Evolutionary conservation across 768 basidiomycete species (phyloP).

Genomic region (Psilocybe azurescens): DNA sequence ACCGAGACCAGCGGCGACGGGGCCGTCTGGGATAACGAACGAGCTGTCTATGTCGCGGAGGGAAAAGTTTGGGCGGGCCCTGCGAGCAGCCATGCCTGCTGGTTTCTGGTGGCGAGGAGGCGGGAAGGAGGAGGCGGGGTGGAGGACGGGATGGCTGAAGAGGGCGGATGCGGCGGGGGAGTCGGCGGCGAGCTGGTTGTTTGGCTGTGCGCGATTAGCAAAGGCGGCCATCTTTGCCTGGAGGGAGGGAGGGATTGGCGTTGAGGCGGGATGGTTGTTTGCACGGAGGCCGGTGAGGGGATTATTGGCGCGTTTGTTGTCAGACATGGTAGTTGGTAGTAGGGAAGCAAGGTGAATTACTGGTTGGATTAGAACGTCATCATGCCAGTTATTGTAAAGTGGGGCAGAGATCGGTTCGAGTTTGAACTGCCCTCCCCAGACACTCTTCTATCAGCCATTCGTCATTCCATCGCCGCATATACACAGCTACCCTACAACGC

Average conservation of each 20-base stretch:
- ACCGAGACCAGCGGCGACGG: constrained; percentile 72
- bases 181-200: constrained; percentile 42
- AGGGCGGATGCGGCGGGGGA: constrained; percentile 42
- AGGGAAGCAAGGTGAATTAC: constrained; percentile 7
- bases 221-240: constrained; percentile 96
- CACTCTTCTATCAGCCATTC: constrained; percentile 62
- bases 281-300: constrained; percentile 50
- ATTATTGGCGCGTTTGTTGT: constrained; percentile 27
- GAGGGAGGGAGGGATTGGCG: constrained; percentile 85
- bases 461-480: constrained; percentile 68
- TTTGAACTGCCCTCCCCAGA: constrained; percentile 61
- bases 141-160: constrained; percentile 21
- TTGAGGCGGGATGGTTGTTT: constrained; percentile 39
- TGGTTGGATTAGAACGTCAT: constrained; percentile 16
- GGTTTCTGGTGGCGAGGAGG: constrained; percentile 29
- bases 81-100: constrained; percentile 45
- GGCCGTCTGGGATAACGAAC: constrained; percentile 53
- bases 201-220: constrained; percentile 24
- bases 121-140: constrained; percentile 15
- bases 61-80: constrained; percentile 61
- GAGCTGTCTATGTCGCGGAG: constrained; percentile 60
- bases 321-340: constrained; percentile 28
- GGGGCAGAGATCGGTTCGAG: constrained; percentile 47
- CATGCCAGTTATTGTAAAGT: constrained; percentile 53
- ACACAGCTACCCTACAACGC: constrained; percentile 71